These are phyloP conservation scores for Boletales sp. DNA, from an alignment of 768 basidiomycete genomes.

Conservation along the genomic window DNA sequence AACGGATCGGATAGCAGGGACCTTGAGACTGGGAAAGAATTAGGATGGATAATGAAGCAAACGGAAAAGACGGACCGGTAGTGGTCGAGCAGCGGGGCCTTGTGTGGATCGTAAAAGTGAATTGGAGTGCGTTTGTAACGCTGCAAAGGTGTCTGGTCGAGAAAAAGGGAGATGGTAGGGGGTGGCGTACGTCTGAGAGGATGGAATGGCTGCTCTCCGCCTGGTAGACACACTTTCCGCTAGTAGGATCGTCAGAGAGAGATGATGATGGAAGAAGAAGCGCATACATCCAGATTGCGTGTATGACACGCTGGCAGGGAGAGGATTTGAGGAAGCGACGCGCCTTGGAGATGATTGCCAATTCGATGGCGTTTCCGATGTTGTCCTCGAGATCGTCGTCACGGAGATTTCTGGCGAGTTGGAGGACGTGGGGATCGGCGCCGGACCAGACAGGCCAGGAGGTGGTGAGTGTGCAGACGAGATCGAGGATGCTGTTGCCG, in stretches of 20 bases:
- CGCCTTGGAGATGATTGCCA: slow-evolving; percentile 84
- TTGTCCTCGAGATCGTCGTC: slow-evolving; percentile 73
- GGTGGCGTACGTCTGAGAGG: slow-evolving; percentile 72
- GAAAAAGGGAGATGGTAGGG: not conserved
- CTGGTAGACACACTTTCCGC: slow-evolving; percentile 89
- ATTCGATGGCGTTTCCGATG: slow-evolving; percentile 89
- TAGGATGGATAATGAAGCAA: not conserved
- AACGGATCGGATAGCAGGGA: slow-evolving; percentile 86
- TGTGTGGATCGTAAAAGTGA: slow-evolving; percentile 92
- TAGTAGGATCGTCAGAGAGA: slow-evolving; percentile 29
- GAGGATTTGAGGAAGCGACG: slow-evolving; percentile 88
- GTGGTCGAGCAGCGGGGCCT: slow-evolving; percentile 91
- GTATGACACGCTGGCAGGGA: slow-evolving; percentile 87
- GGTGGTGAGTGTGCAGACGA: slow-evolving; percentile 70
- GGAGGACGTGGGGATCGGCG: slow-evolving; percentile 56
- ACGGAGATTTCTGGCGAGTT: slow-evolving; percentile 56
- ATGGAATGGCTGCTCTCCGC: slow-evolving; percentile 85
- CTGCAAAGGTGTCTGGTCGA: slow-evolving; percentile 36
- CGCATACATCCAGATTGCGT: slow-evolving; percentile 72
- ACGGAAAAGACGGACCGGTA: slow-evolving; percentile 59
- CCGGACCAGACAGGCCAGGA: slow-evolving; percentile 80
- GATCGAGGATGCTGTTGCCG: slow-evolving; percentile 62
- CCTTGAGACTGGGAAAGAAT: slow-evolving; percentile 63
- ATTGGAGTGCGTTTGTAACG: slow-evolving; percentile 91
- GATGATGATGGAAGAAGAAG: not conserved